Percentiles rank a stretch among this genome's conserved stretches.
These are phyloP conservation scores for Pichia occidentalis DNA, from an alignment of 805 yeast genomes.

Conservation along the genomic window DNA sequence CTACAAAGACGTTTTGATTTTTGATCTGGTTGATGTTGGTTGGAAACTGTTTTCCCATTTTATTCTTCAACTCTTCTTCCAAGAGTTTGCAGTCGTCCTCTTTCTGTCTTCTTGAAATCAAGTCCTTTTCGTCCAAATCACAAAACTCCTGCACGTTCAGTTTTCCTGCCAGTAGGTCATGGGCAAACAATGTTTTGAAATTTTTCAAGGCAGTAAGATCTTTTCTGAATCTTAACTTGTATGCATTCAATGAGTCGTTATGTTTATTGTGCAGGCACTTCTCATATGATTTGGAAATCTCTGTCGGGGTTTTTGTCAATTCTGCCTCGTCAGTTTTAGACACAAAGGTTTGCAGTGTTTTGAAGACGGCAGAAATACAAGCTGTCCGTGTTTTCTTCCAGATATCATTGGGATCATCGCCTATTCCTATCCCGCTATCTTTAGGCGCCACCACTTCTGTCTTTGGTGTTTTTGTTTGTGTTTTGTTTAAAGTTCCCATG, in stretches of 20 bases:
- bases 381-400: conserved; percentile 23
- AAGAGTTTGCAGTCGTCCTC: conserved; percentile 25
- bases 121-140: conserved; percentile 17
- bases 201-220: conserved; percentile 28
- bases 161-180: conserved; percentile 16
- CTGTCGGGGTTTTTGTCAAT: background rate
- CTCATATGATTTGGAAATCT: conserved; percentile 22
- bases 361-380: conserved; percentile 18
- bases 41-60: conserved; percentile 22
- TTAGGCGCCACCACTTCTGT: background rate
- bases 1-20: conserved; percentile 21
- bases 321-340: conserved; percentile 3
- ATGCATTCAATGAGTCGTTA: conserved; percentile 17
- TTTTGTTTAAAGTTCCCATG: background rate
- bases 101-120: conserved; percentile 26
- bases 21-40: conserved; percentile 25
- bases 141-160: conserved; percentile 21
- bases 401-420: conserved; percentile 9
- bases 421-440: conserved; percentile 5
- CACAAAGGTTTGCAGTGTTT: conserved; percentile 13
- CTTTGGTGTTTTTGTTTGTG: background rate
- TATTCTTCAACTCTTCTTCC: conserved; percentile 27
- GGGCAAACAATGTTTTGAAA: conserved; percentile 22
- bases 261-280: conserved; percentile 16
- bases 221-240: conserved; percentile 27